Conservation (phyloP, 129 eudicot species). For the Logfia minima region DNA sequence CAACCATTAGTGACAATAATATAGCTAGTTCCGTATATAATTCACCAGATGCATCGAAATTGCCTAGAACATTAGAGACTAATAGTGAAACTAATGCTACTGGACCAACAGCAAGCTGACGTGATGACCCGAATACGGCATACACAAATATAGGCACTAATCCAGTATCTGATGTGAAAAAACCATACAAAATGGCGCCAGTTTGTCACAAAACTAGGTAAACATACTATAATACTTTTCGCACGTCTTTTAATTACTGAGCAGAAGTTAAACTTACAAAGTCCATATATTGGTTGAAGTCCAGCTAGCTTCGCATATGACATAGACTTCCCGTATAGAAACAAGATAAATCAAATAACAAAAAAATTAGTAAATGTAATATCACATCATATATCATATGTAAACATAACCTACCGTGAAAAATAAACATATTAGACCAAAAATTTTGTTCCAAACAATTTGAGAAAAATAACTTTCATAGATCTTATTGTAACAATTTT, state of each 20-base stretch:
- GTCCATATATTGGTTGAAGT: conserved; percentile 94
- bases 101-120: conserved; percentile 99
- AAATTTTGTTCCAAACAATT: background rate
- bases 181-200: conserved; percentile 17
- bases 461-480: background rate
- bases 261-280: conserved; percentile 63
- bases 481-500: too few relatives aligned
- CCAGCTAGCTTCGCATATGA: conserved; percentile 99
- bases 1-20: conserved; percentile 93
- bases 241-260: background rate
- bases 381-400: background rate
- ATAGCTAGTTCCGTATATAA: conserved; percentile 93
- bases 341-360: background rate
- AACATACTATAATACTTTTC: background rate
- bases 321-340: conserved; percentile 65
- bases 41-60: conserved; percentile 65
- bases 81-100: conserved; percentile 89
- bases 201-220: conserved; percentile 19
- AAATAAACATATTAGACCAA: background rate
- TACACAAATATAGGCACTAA: conserved; percentile 91
- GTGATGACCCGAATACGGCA: conserved; percentile 91
- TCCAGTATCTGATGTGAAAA: conserved; percentile 71
- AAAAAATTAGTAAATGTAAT: background rate
- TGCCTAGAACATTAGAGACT: conserved; percentile 80
- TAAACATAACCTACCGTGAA: background rate